A percentile compares a stretch with the other conserved stretches of the same genome.
Evolutionary conservation across 1,139 yeast species (phyloP).

Genomic region (Yamadazyma epiphylla): DNA sequence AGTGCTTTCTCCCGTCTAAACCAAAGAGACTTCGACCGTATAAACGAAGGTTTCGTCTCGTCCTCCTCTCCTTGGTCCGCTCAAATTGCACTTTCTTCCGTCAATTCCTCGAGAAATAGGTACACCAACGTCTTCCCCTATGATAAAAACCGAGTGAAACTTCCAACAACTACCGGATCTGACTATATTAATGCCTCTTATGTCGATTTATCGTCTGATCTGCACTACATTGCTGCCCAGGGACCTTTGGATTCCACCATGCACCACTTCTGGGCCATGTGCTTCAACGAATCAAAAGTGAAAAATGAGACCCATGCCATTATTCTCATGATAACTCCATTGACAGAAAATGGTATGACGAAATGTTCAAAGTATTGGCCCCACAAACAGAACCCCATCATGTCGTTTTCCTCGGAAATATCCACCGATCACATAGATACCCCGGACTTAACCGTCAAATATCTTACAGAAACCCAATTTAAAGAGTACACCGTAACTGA

Average conservation of each 20-base stretch:
- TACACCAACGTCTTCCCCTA: constrained; percentile 44
- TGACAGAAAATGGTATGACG: constrained; percentile 52
- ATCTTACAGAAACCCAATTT: constrained; percentile 15
- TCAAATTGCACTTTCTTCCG: constrained; percentile 3
- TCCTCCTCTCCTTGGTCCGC: constrained; percentile 4
- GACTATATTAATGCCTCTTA: constrained; percentile 42
- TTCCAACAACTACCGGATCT: constrained; percentile 17
- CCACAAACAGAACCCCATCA: constrained; percentile 18
- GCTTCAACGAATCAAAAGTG: constrained; percentile 42
- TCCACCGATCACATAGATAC: constrained; percentile 22
- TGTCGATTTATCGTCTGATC: constrained; percentile 16
- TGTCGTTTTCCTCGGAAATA: constrained; percentile 15
- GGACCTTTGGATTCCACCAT: constrained; percentile 66
- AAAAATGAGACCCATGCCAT: constrained; percentile 43
- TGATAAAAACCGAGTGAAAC: constrained; percentile 31
- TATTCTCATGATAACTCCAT: constrained; percentile 85
- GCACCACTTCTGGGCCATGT: constrained; percentile 86
- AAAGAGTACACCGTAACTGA: constrained; percentile 23
- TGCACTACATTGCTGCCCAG: constrained; percentile 38
- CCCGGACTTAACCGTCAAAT: constrained; percentile 18
- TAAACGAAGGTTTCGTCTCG: background rate
- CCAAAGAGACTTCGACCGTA: constrained; percentile 2
- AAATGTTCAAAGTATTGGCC: constrained; percentile 86
- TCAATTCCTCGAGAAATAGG: constrained; percentile 26
- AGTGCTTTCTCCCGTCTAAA: too few species aligned